These are phyloP conservation scores for Akanthomyces dipterigenus DNA, from an alignment of 2,329 filamentous ascomycete species.

Conservation along the genomic window DNA sequence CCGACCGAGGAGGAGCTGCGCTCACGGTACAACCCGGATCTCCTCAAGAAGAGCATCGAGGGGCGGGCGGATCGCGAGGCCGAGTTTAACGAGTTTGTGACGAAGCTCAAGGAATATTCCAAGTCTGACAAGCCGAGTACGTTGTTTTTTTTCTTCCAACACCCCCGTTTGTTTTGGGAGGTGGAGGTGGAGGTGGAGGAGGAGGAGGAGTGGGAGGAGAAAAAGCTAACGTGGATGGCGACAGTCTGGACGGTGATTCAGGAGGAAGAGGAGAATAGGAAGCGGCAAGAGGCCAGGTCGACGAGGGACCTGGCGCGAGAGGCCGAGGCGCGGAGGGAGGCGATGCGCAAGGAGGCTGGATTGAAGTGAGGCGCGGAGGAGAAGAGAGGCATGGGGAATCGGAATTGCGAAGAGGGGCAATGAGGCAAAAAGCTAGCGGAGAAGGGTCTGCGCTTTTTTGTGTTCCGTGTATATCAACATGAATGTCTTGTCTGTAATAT, in stretches of 20 bases:
- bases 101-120: slow-evolving; percentile 75
- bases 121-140: slow-evolving; percentile 88
- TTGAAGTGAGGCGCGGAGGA: slow-evolving; percentile 18
- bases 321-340: slow-evolving; percentile 37
- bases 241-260: slow-evolving; percentile 46
- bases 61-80: slow-evolving; percentile 66
- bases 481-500: too few species aligned
- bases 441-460: too few species aligned
- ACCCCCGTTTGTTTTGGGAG: too few species aligned
- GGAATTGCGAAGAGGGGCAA: too few species aligned
- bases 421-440: too few species aligned
- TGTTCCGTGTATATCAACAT: neutral
- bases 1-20: slow-evolving; percentile 91
- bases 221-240: slow-evolving; percentile 5
- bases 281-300: slow-evolving; percentile 30
- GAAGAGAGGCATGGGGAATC: too few species aligned
- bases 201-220: neutral
- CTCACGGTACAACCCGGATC: slow-evolving; percentile 85
- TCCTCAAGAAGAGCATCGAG: slow-evolving; percentile 84
- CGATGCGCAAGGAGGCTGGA: slow-evolving; percentile 43
- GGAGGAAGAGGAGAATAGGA: slow-evolving; percentile 37
- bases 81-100: slow-evolving; percentile 86
- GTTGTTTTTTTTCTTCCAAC: too few species aligned
- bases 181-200: neutral
- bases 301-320: slow-evolving; percentile 33